These are phyloP conservation scores for Colletotrichum endophyticum DNA, from an alignment of 2,329 filamentous ascomycete genomes.

Conservation along the genomic window DNA sequence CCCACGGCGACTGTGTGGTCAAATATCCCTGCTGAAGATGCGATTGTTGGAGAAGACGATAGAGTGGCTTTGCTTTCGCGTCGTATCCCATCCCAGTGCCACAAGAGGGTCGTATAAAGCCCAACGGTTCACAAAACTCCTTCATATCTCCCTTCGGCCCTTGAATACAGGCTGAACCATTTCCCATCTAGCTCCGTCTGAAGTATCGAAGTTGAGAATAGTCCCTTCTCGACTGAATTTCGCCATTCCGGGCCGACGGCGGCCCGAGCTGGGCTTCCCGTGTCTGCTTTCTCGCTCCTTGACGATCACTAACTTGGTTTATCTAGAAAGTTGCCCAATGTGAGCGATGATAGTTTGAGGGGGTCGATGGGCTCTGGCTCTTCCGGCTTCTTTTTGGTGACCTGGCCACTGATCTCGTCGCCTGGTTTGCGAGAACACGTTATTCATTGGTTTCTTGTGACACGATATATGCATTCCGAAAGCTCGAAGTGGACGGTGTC, in stretches of 20 bases:
- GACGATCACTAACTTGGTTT: accelerated
- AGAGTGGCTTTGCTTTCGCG: background rate
- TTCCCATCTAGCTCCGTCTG: background rate
- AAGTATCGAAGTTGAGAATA: accelerated
- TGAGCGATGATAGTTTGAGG: background rate
- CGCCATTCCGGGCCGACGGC: background rate
- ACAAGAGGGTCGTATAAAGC: background rate
- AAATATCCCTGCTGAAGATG: background rate
- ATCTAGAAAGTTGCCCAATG: background rate
- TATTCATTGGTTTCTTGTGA: background rate
- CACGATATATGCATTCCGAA: background rate
- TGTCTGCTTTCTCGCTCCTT: background rate
- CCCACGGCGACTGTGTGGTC: background rate
- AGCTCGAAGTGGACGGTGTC: background rate
- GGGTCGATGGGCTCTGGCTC: accelerated
- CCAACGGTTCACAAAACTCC: background rate
- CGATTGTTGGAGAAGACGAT: background rate
- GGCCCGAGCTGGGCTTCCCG: background rate
- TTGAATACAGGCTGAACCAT: background rate
- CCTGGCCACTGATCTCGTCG: background rate
- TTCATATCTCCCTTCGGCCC: background rate
- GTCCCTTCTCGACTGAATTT: background rate
- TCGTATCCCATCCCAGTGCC: background rate
- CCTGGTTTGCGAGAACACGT: background rate
- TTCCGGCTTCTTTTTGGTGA: background rate